Evolutionary conservation across 148 eudicot species (phyloP).

Genomic region (Selenicereus undatus): DNA sequence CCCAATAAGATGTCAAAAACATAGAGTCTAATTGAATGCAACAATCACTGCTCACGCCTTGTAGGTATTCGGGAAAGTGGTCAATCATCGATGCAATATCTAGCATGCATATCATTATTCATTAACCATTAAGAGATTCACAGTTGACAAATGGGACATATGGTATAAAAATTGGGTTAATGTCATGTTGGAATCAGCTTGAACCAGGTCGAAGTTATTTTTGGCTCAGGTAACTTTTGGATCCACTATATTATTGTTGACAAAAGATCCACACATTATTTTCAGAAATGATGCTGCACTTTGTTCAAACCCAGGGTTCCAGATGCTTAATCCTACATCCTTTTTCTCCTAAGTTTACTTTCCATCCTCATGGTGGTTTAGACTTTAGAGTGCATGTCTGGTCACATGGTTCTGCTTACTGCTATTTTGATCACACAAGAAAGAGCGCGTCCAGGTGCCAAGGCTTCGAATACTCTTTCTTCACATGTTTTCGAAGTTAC

Average conservation of each 20-base stretch:
- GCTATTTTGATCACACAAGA: background rate
- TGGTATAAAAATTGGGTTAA: background rate
- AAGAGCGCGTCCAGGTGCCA: background rate
- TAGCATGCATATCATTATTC: too few relatives aligned
- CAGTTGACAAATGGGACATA: background rate
- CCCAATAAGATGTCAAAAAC: background rate
- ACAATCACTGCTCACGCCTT: background rate
- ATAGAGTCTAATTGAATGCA: background rate
- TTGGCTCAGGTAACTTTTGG: too few relatives aligned
- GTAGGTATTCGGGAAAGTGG: background rate
- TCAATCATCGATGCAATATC: background rate
- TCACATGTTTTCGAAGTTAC: too few relatives aligned
- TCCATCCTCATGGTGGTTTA: too few relatives aligned
- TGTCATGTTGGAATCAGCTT: background rate
- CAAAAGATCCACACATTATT: background rate
- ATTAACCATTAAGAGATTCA: background rate
- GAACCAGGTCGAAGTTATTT: too few relatives aligned
- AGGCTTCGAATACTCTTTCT: background rate
- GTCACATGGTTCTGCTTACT: background rate
- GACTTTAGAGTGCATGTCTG: too few relatives aligned
- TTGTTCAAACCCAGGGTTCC: background rate
- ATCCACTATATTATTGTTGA: too few relatives aligned
- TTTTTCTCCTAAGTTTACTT: background rate
- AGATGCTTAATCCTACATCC: background rate
- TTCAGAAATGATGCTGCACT: background rate